Evolutionary conservation across 495 filamentous ascomycete genomes (phyloP), one percentile per base, ranked within the genome.

Genomic region (Talaromyces wortmannii): DNA sequence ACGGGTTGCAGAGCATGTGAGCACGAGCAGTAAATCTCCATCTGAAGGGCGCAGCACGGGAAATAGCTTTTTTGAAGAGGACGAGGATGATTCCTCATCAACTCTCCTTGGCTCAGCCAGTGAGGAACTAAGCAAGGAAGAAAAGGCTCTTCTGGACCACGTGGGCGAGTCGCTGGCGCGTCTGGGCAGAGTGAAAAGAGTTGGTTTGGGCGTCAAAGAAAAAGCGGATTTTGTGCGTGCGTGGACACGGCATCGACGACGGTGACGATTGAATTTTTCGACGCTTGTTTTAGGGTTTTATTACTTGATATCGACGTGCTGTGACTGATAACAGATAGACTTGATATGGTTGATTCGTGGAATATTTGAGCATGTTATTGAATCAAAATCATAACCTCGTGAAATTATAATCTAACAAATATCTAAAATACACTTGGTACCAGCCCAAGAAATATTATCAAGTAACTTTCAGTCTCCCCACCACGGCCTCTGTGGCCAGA

Each of bases 151-250:
- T 31, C 66, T 92, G 51, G 87, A 96, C 59, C 75, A 80, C 13
- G 82, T 97, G 11, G 89, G 81, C 1, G 94, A 97, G 44, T 84
- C 91, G 12, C 71, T 99, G 48, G 92, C 95, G n/a, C 74, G 92
- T 36, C 68, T 99, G 55, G 91, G 90, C 1, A 78, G 94, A 56
- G 91, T 90, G n/a, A 96, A 92, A 78, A 77, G 95, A 40, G 89
- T 99, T 13, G 90, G 84, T 0, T 66, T 99, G 65, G 88, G 89
- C 2, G 74, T 95, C 55, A 71, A 69, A 62, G 92, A 96, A 43
- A 99, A 99, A 75, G 72, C 78, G 55, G 83, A 80, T 12, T 97
- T 97, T 73, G 80, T 95, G 0, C 53, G 59, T 6, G 62, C 79
- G 50, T 91, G 81, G 87, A 73, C 59, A 31, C 78, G 69, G 63